Evolutionary conservation across 176 grass and related monocot species (phyloP).

Genomic region (Metroxylon sagu): DNA sequence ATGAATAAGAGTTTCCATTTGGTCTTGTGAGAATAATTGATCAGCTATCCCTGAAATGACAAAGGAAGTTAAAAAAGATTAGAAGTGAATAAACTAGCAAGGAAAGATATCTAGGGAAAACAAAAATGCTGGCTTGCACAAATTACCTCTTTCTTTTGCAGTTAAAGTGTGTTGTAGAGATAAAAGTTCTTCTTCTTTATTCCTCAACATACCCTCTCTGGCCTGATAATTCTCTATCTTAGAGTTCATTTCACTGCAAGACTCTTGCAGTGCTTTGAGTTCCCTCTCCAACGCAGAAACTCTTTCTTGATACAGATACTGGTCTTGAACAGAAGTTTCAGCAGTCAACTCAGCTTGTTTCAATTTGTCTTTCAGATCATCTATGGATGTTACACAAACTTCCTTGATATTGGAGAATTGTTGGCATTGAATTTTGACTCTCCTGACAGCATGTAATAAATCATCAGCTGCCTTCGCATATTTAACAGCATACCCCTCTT

Average conservation of each 20-base stretch:
- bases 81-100: constrained; percentile 22
- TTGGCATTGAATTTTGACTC: constrained; percentile 29
- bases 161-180: constrained; percentile 33
- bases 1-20: constrained; percentile 58
- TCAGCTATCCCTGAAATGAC: constrained; percentile 36
- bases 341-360: constrained; percentile 49
- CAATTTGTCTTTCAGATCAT: constrained; percentile 48
- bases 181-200: constrained; percentile 55
- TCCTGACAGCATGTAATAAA: constrained; percentile 35
- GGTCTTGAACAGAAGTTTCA: constrained; percentile 52
- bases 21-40: constrained; percentile 39
- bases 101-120: background rate
- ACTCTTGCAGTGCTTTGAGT: constrained; percentile 44
- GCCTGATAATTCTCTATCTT: constrained; percentile 45
- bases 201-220: constrained; percentile 37
- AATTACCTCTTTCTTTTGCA: constrained; percentile 47
- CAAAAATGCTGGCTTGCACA: background rate
- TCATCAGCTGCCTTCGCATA: constrained; percentile 33
- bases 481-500: constrained; percentile 26
- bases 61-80: constrained; percentile 20
- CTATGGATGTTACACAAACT: constrained; percentile 25
- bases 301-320: constrained; percentile 44
- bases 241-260: constrained; percentile 52
- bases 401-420: constrained; percentile 30
- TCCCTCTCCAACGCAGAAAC: constrained; percentile 54